These are phyloP conservation scores for Thermomucor indicae-seudaticae DNA, from an alignment of 371 early-diverging fungal species.

Conservation along the genomic window DNA sequence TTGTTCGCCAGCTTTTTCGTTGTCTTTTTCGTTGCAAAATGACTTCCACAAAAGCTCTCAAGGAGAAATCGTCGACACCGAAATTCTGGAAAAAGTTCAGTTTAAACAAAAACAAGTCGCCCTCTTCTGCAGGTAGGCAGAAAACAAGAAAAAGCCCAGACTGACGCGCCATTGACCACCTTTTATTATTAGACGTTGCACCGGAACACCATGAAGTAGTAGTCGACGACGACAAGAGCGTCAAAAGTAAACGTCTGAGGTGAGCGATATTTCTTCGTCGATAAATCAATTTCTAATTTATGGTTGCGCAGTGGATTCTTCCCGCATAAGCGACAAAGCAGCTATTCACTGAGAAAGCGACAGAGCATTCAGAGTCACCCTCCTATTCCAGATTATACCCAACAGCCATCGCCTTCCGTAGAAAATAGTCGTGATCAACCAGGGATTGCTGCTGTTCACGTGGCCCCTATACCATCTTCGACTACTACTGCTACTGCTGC, in stretches of 20 bases:
- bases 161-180: no score
- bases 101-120: conserved; percentile 23
- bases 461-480: not conserved
- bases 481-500: no score
- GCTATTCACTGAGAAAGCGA: conserved; percentile 7
- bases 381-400: not conserved
- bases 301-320: conserved; percentile 5
- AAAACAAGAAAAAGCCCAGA: not conserved
- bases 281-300: not conserved
- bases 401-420: no score
- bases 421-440: no score
- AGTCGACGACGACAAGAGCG: conserved; percentile 12
- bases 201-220: conserved; percentile 3
- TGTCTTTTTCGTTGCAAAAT: not conserved
- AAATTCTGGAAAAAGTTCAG: conserved; percentile 43
- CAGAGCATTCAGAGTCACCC: conserved; percentile 2
- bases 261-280: no score
- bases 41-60: conserved; percentile 9
- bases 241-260: conserved; percentile 18
- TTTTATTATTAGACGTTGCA: not conserved
- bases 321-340: conserved; percentile 13
- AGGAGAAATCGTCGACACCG: conserved; percentile 18
- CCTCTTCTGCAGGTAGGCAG: conserved; percentile 1
- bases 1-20: not conserved
- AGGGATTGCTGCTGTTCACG: no score